Conservation (phyloP, 331 rosid species). For the Saraca asoca region DNA sequence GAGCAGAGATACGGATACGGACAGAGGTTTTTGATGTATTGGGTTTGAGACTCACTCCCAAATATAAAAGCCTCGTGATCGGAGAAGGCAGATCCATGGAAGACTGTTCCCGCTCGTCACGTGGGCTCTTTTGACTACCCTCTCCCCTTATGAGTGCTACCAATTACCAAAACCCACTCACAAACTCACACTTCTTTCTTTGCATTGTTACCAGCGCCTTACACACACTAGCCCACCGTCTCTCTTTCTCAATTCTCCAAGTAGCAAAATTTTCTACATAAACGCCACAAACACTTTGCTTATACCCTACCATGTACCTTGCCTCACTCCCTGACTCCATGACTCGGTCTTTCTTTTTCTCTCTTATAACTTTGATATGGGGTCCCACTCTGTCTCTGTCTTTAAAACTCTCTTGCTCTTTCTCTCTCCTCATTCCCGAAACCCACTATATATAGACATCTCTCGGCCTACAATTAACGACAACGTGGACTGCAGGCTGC, state of each 20-base stretch:
- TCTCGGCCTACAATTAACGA: slow-evolving; percentile 63
- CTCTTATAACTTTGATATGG: slow-evolving; percentile 45
- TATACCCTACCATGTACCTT: slow-evolving; percentile 32
- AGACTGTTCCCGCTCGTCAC: slow-evolving; percentile 99
- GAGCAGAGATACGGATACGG: slow-evolving; percentile 74
- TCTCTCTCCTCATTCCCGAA: slow-evolving; percentile 8
- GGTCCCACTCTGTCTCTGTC: slow-evolving; percentile 53
- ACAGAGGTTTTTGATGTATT: slow-evolving; percentile 75
- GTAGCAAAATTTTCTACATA: slow-evolving; percentile 1
- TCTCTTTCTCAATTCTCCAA: neutral
- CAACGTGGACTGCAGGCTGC: slow-evolving; percentile 79
- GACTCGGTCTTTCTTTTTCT: slow-evolving; percentile 38
- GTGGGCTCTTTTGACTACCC: slow-evolving; percentile 96
- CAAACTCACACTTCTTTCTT: neutral
- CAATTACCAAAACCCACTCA: neutral
- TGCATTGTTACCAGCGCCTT: neutral
- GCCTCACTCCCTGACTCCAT: slow-evolving; percentile 26
- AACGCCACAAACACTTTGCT: slow-evolving; percentile 33
- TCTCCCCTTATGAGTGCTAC: neutral
- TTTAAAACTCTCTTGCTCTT: slow-evolving; percentile 24
- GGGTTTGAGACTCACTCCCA: slow-evolving; percentile 48
- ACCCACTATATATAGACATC: slow-evolving; percentile 22
- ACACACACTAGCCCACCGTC: too few relatives aligned
- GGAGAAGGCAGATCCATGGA: slow-evolving; percentile 97
- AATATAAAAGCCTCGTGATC: slow-evolving; percentile 87